Evolutionary conservation across 768 basidiomycete genomes (phyloP), one percentile per base, ranked within the genome.

Genomic region (Kwoniella pini): DNA sequence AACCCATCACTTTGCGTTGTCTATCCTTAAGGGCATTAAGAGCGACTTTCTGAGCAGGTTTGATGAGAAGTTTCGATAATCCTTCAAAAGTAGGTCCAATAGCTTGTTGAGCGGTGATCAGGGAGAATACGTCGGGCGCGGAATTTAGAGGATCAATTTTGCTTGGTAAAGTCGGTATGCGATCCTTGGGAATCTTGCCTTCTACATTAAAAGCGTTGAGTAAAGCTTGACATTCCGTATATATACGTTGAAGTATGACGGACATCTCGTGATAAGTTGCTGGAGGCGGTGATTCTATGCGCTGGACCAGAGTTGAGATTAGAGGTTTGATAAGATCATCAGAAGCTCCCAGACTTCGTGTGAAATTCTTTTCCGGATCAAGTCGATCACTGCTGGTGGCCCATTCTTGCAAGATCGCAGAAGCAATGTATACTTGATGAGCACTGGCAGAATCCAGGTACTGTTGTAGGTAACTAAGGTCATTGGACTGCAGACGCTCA

Each of bases 321-420:
- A 98, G 81, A 17, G 88, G 84, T 62, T 83, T 81, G 1, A 87
- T 88, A 12, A 50, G 22, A 4, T 54, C 28, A 36, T 53, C 52
- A 15, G 44, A 22, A 1, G 46, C 3, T 4, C 26, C 56, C 13
- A 30, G 70, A 73, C 49, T 88, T 83, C 21, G 85, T 81, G 46
- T 89, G 81, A 40, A 83, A 17, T 79, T 12, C 12, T 21, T 42
- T 36, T n/a, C 22, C n/a, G 15, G 22, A 49, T 60, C 0, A 79
- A 7, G 7, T 7, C 7, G 65, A 12, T 73, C 75, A 21, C 45
- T 60, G 21, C 83, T 83, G 3, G 26, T 80, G 4, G 93, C 90
- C 96, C 94, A 97, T 81, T 97, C 91, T 77, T 95, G 91, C 0
- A 92, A 81, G 59, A 98, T 83, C 49, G 90, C 84, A 17, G 91